These are phyloP conservation scores for Actinomortierella ambigua DNA, from an alignment of 371 early-diverging fungal species.

Conservation along the genomic window DNA sequence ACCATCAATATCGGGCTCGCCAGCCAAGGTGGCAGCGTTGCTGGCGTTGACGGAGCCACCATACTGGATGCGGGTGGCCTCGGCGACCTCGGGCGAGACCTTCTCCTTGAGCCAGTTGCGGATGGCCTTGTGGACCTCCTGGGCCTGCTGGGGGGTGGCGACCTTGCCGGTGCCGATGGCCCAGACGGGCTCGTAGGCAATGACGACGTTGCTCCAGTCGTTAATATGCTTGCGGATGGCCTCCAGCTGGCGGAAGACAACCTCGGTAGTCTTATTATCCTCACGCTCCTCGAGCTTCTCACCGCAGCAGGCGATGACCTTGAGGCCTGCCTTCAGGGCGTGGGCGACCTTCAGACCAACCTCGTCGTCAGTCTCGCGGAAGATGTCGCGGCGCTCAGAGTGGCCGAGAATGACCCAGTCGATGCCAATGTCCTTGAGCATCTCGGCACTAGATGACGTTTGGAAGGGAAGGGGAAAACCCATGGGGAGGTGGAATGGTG, in stretches of 20 bases:
- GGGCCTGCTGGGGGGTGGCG: conserved; percentile 96
- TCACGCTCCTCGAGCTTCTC: conserved; percentile 97
- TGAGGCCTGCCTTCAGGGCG: conserved; percentile 88
- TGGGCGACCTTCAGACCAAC: conserved; percentile 85
- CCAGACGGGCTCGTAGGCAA: conserved; percentile 99
- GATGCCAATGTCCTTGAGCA: conserved; percentile 95
- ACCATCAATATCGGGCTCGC: conserved; percentile 94
- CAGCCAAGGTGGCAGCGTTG: conserved; percentile 76
- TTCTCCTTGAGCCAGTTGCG: conserved; percentile 87
- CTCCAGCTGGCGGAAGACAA: conserved; percentile 90
- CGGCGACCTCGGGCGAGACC: conserved; percentile 84
- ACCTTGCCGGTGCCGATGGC: conserved; percentile 99
- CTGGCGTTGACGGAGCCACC: conserved; percentile 94
- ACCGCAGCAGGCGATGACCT: conserved; percentile 97
- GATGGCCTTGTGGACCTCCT: conserved; percentile 93
- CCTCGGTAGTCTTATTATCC: conserved; percentile 81
- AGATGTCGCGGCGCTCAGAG: conserved; percentile 97
- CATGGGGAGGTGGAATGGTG: not conserved
- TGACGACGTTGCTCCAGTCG: conserved; percentile 92
- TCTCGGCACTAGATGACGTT: conserved; percentile 71
- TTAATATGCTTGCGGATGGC: conserved; percentile 72
- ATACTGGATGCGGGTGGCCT: conserved; percentile 93
- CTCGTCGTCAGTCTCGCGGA: conserved; percentile 90
- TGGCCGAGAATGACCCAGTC: conserved; percentile 99
- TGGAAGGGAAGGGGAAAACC: not conserved